These are phyloP conservation scores for Cucurbita argyrosperma DNA, from an alignment of 306 rosid genomes.

Conservation along the genomic window DNA sequence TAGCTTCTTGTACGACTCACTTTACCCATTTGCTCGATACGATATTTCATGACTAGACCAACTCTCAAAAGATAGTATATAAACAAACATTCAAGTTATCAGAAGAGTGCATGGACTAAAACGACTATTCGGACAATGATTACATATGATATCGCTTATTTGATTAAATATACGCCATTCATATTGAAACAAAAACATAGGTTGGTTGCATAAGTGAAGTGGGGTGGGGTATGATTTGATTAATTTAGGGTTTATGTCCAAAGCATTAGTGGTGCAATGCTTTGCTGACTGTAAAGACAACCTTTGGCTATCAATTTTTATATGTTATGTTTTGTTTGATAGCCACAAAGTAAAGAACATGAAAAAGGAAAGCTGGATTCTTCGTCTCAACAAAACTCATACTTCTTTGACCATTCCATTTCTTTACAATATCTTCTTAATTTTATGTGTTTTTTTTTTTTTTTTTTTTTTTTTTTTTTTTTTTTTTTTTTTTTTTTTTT, in stretches of 20 bases:
- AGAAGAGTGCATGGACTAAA: too few relatives aligned
- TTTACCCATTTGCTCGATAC: too few relatives aligned
- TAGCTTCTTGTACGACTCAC: too few relatives aligned
- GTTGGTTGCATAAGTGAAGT: neutral
- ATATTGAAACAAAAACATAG: neutral
- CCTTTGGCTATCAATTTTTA: constrained; percentile 18
- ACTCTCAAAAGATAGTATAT: too few relatives aligned
- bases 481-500: neutral
- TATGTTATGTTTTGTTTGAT: constrained; percentile 25
- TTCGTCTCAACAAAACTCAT: constrained; percentile 23
- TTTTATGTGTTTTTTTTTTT: neutral
- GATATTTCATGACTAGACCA: too few relatives aligned
- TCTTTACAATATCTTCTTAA: constrained; percentile 8
- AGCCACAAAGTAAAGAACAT: constrained; percentile 22
- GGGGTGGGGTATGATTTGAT: neutral
- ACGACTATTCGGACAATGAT: too few relatives aligned
- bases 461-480: too few relatives aligned
- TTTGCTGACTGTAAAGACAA: constrained; percentile 35
- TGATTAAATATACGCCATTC: neutral
- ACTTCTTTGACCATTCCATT: constrained; percentile 41
- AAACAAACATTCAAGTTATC: too few relatives aligned
- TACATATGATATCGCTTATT: too few relatives aligned
- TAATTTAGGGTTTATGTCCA: neutral
- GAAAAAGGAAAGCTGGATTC: constrained; percentile 28
- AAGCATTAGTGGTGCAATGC: constrained; percentile 17